Percentiles rank a stretch among this genome's conserved stretches.
These are phyloP conservation scores for Xylariaceae sp. DNA, from an alignment of 2,329 filamentous ascomycete species.

Conservation along the genomic window DNA sequence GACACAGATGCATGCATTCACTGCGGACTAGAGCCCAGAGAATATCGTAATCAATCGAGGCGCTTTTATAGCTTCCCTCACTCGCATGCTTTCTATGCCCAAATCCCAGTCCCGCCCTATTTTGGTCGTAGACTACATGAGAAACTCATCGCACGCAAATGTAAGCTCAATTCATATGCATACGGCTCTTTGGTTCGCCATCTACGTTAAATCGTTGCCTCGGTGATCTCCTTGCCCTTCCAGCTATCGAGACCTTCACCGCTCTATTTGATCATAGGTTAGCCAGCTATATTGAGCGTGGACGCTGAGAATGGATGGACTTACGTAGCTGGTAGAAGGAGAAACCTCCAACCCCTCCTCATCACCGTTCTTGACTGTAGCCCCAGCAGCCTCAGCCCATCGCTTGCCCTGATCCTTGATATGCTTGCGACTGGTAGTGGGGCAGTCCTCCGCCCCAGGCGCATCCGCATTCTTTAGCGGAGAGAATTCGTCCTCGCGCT, in stretches of 20 bases:
- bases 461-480: constrained; percentile 77
- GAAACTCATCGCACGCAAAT: no score
- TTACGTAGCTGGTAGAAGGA: constrained; percentile 91
- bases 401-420: constrained; percentile 87
- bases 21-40: no score
- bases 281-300: neutral
- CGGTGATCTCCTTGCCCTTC: constrained; percentile 42
- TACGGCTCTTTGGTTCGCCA: no score
- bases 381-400: constrained; percentile 80
- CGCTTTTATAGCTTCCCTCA: no score
- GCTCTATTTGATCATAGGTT: constrained; percentile 39
- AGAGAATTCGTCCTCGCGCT: constrained; percentile 96
- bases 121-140: no score
- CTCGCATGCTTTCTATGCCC: no score
- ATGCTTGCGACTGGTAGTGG: constrained; percentile 86
- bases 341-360: constrained; percentile 82
- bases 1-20: no score
- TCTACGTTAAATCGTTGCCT: constrained; percentile 21
- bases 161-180: no score
- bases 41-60: no score
- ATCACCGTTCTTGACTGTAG: constrained; percentile 57
- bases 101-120: no score
- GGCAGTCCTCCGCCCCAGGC: constrained; percentile 62
- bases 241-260: constrained; percentile 62
- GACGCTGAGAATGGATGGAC: constrained; percentile 38